Evolutionary conservation across 495 filamentous ascomycete genomes (phyloP).

Genomic region (Massariosphaeria phaeospora): DNA sequence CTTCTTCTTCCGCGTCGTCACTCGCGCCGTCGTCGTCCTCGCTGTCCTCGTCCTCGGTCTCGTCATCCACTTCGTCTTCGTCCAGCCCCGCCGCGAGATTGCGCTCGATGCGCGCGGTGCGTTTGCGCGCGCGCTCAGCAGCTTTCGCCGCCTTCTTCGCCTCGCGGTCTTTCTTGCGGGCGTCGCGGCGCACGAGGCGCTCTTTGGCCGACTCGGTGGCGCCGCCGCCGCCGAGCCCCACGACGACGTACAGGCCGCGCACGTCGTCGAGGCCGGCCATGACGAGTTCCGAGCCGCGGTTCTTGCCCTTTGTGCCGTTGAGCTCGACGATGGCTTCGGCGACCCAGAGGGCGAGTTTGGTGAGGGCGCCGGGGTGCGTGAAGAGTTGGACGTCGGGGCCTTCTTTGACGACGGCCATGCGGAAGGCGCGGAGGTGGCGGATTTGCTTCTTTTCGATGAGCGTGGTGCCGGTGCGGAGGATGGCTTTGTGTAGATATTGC

Average conservation of each 20-base stretch:
- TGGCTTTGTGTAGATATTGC: constrained; percentile 83
- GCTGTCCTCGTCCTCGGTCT: constrained; percentile 53
- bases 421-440: constrained; percentile 81
- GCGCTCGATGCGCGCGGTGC: constrained; percentile 29
- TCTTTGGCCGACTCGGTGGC: constrained; percentile 59
- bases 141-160: constrained; percentile 56
- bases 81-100: constrained; percentile 35
- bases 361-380: constrained; percentile 83
- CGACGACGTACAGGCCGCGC: constrained; percentile 82
- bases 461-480: constrained; percentile 85
- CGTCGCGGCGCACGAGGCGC: constrained; percentile 56
- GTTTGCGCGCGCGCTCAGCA: constrained; percentile 55
- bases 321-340: constrained; percentile 88
- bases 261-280: constrained; percentile 85
- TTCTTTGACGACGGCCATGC: constrained; percentile 93
- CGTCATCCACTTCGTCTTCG: constrained; percentile 46
- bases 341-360: constrained; percentile 89
- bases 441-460: constrained; percentile 92
- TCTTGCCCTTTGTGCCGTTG: constrained; percentile 69
- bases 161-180: constrained; percentile 54
- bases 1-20: constrained; percentile 58
- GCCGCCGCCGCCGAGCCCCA: constrained; percentile 79
- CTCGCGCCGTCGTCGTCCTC: constrained; percentile 44
- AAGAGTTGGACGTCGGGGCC: constrained; percentile 85
- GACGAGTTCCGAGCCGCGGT: constrained; percentile 68